Evolutionary conservation across 2,329 filamentous ascomycete genomes (phyloP).

Genomic region (Tolypocladium album): DNA sequence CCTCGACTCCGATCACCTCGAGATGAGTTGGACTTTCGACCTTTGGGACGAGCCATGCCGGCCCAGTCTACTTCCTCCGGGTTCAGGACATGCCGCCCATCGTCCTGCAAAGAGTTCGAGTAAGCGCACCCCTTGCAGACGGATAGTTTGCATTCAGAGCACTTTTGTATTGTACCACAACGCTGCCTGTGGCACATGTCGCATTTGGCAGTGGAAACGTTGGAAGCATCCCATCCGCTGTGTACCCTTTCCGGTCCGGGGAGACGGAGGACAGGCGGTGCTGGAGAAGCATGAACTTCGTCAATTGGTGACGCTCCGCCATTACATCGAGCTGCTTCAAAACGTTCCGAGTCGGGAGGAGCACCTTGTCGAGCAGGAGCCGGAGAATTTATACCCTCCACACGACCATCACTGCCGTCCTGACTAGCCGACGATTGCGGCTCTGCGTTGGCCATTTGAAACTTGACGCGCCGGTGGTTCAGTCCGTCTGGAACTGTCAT

Average conservation of each 20-base stretch:
- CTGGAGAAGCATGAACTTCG: neutral
- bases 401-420: neutral
- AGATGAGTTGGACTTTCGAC: neutral
- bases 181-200: slow-evolving; percentile 13
- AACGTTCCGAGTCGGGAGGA: neutral
- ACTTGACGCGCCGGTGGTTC: neutral
- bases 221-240: slow-evolving; percentile 10
- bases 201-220: slow-evolving; percentile 14
- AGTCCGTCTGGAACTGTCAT: neutral
- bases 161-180: slow-evolving; percentile 13
- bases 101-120: slow-evolving; percentile 4
- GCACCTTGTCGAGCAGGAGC: neutral
- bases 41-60: neutral
- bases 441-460: neutral
- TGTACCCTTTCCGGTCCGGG: slow-evolving; percentile 5
- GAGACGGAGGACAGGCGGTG: neutral
- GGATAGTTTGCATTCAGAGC: slow-evolving; percentile 11
- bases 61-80: slow-evolving; percentile 9
- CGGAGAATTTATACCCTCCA: neutral
- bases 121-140: slow-evolving; percentile 12
- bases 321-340: neutral
- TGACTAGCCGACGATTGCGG: neutral
- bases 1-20: neutral
- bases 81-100: slow-evolving; percentile 11
- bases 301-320: neutral